Evolutionary conservation across 805 yeast genomes (phyloP).

Genomic region (Wickerhamomyces silvicola): DNA sequence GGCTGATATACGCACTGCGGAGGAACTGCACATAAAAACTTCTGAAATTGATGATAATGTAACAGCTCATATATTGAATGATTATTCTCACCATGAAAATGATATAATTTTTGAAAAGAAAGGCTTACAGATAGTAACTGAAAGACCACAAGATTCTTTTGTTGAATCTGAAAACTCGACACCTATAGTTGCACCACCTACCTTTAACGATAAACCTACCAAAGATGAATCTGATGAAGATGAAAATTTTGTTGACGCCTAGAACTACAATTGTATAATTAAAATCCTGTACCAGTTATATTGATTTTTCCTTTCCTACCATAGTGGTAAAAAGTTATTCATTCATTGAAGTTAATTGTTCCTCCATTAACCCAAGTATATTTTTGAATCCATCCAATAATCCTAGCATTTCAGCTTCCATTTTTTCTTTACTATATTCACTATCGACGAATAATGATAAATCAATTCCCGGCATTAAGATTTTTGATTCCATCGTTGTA

Average conservation of each 20-base stretch:
- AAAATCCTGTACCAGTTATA: no score
- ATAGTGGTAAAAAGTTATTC: slow-evolving; percentile 14
- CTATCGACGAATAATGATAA: slow-evolving; percentile 17
- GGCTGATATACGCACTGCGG: not conserved
- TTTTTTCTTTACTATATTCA: slow-evolving; percentile 16
- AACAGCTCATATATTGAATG: slow-evolving; percentile 9
- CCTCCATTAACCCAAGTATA: slow-evolving; percentile 25
- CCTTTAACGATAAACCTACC: not conserved
- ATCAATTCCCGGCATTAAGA: slow-evolving; percentile 11
- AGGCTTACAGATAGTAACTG: slow-evolving; percentile 9
- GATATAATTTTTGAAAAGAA: slow-evolving; percentile 4
- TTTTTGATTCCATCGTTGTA: not conserved
- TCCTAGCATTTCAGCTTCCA: slow-evolving; percentile 21
- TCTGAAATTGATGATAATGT: slow-evolving; percentile 1
- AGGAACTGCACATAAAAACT: slow-evolving; percentile 1
- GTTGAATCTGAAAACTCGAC: slow-evolving; percentile 11
- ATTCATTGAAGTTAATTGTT: slow-evolving; percentile 18
- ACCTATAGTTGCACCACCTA: slow-evolving; percentile 3
- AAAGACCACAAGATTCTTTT: slow-evolving; percentile 13
- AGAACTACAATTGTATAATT: no score
- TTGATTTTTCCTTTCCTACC: no score
- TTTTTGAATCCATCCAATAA: slow-evolving; percentile 16
- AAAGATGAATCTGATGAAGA: slow-evolving; percentile 5
- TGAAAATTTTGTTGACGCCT: slow-evolving; percentile 16
- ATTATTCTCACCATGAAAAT: slow-evolving; percentile 11